Percentiles rank a stretch among this genome's conserved stretches.
phyloP scores from a whole-genome alignment of 331 rosid genomes.

The Telfairia occidentalis region DNA sequence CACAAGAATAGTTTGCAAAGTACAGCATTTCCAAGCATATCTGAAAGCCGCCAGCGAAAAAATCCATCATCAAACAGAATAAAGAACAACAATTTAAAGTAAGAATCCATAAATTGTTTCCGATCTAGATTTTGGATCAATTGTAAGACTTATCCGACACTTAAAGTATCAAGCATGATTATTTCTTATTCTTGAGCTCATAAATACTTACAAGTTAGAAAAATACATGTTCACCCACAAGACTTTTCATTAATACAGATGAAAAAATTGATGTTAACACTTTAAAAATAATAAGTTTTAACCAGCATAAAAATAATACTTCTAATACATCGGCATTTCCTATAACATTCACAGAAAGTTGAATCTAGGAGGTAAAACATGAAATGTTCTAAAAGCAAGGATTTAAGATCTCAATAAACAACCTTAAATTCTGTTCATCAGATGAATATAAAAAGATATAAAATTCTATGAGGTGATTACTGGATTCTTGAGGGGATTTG shows the following conservation, averaged over 20 bases:
- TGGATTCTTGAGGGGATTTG: background rate
- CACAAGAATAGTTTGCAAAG: slow-evolving; percentile 90
- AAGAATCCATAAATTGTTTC: background rate
- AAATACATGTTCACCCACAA: background rate
- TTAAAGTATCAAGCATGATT: background rate
- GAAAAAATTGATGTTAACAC: background rate
- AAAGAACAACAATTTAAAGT: background rate
- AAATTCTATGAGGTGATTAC: background rate
- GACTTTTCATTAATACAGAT: background rate
- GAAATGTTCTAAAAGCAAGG: background rate
- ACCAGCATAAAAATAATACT: background rate
- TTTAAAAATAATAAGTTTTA: background rate
- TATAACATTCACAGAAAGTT: background rate
- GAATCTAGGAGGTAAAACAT: background rate
- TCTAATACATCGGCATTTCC: background rate
- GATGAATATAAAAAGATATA: background rate
- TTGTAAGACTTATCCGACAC: background rate
- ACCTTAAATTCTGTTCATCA: background rate
- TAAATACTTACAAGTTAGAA: background rate
- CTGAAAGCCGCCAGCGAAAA: slow-evolving; percentile 26
- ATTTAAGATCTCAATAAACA: background rate
- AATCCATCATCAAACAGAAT: slow-evolving; percentile 3
- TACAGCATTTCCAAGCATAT: slow-evolving; percentile 85
- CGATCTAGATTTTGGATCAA: background rate
- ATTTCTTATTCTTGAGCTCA: background rate